Evolutionary conservation across 345 rosid genomes (phyloP).

Genomic region (Draba incana): DNA sequence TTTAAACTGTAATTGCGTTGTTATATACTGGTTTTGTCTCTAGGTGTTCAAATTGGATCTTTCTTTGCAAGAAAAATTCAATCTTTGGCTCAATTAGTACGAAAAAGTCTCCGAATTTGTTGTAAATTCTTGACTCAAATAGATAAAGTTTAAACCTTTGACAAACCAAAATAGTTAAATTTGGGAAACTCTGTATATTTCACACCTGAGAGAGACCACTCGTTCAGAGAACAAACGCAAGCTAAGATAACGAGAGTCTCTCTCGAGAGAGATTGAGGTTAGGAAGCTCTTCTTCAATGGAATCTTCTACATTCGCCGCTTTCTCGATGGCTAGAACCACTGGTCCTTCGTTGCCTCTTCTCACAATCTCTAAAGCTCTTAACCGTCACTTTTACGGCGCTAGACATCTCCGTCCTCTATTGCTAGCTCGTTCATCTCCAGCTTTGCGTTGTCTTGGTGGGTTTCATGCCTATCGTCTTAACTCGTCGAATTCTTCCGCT

Average conservation of each 20-base stretch:
- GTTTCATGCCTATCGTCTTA: slow-evolving; percentile 15
- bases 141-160: not conserved
- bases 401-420: slow-evolving; percentile 34
- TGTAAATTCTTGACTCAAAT: slow-evolving; percentile 13
- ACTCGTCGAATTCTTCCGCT: slow-evolving; percentile 20
- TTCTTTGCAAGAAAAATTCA: not conserved
- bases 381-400: slow-evolving; percentile 46
- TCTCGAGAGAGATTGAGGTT: slow-evolving; percentile 6
- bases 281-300: slow-evolving; percentile 45
- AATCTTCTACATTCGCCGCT: slow-evolving; percentile 44
- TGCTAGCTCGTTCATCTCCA: slow-evolving; percentile 42
- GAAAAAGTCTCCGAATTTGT: slow-evolving; percentile 2
- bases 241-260: slow-evolving; percentile 32
- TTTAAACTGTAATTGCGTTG: not conserved
- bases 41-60: too few species aligned
- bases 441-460: slow-evolving; percentile 34
- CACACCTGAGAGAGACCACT: slow-evolving; percentile 27
- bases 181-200: not conserved
- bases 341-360: slow-evolving; percentile 43
- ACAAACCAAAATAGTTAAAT: not conserved
- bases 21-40: too few species aligned
- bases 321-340: slow-evolving; percentile 36
- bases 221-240: slow-evolving; percentile 13
- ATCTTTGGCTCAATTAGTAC: not conserved
- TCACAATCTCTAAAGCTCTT: slow-evolving; percentile 59